A percentile compares a stretch with the other conserved stretches of the same genome.
Conservation (phyloP, 2,329 filamentous ascomycete species). For the Phialocephala sp. region DNA sequence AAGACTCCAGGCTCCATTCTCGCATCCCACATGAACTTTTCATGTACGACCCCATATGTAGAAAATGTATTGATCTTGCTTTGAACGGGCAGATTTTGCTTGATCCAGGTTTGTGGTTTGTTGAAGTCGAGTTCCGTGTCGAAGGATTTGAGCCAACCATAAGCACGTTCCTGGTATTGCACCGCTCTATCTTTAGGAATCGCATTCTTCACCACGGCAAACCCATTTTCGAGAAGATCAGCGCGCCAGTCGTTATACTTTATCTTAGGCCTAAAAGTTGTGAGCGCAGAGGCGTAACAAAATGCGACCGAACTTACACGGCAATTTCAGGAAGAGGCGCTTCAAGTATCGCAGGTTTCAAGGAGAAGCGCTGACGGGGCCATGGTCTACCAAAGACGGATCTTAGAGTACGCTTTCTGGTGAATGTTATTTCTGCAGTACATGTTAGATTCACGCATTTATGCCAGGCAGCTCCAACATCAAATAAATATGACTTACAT, state of each 20-base stretch:
- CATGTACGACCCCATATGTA: slow-evolving; percentile 50
- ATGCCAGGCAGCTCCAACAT: no score
- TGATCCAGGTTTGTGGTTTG: slow-evolving; percentile 44
- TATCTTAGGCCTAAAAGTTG: slow-evolving; percentile 6
- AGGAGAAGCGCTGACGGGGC: slow-evolving; percentile 16
- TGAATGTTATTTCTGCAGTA: no score
- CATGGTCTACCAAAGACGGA: not conserved
- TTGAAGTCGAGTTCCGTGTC: slow-evolving; percentile 31
- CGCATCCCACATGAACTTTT: slow-evolving; percentile 48
- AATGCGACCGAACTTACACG: not conserved
- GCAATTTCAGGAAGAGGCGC: slow-evolving; percentile 1
- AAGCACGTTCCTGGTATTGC: slow-evolving; percentile 26
- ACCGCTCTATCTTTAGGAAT: slow-evolving; percentile 26
- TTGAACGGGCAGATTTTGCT: slow-evolving; percentile 47
- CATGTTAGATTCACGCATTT: no score
- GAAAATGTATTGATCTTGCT: slow-evolving; percentile 56
- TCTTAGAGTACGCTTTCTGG: no score
- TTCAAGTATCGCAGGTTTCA: slow-evolving; percentile 7
- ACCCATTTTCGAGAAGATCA: slow-evolving; percentile 26
- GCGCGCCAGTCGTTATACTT: slow-evolving; percentile 25
- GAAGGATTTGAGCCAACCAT: slow-evolving; percentile 31
- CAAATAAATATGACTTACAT: not conserved
- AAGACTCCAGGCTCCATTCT: slow-evolving; percentile 48
- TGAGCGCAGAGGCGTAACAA: not conserved
- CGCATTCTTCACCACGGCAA: slow-evolving; percentile 24